phyloP scores from a whole-genome alignment of 1,284 basidiomycete species.

The Boletus smithii region DNA sequence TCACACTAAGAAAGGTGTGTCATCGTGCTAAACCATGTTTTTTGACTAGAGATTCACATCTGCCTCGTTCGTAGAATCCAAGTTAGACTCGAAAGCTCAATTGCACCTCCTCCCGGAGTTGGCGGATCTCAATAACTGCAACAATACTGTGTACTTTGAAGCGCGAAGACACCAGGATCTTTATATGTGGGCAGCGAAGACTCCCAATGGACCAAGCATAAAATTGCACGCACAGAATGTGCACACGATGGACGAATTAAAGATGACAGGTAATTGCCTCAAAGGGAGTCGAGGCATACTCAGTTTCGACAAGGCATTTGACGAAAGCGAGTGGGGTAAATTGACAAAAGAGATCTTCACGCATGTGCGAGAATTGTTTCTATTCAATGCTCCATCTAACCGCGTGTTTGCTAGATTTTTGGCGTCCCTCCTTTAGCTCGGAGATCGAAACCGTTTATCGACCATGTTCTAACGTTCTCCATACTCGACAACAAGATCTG shows the following conservation, averaged over 20 bases:
- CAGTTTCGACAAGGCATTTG: conserved; percentile 91
- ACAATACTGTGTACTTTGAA: conserved; percentile 97
- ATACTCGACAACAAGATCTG: conserved; percentile 96
- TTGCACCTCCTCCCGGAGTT: conserved; percentile 93
- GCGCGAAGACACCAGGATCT: conserved; percentile 93
- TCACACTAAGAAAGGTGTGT: conserved; percentile 93
- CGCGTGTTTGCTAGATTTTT: conserved; percentile 69
- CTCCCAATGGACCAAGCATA: conserved; percentile 95
- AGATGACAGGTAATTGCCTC: conserved; percentile 99
- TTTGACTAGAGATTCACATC: neutral
- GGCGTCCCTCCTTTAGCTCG: conserved; percentile 88
- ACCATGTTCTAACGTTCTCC: conserved; percentile 96
- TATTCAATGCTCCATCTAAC: conserved; percentile 6
- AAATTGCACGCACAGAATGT: conserved; percentile 98
- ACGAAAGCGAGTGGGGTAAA: conserved; percentile 84
- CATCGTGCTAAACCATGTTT: neutral
- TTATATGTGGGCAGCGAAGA: conserved; percentile 96
- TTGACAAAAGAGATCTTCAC: conserved; percentile 95
- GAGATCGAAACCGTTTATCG: conserved; percentile 94
- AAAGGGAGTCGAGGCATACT: conserved; percentile 92
- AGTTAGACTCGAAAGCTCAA: conserved; percentile 96
- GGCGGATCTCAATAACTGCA: conserved; percentile 97
- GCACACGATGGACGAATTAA: conserved; percentile 99
- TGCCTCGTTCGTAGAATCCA: conserved; percentile 64
- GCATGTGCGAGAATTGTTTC: conserved; percentile 64